A percentile compares a stretch with the other conserved stretches of the same genome.
phyloP scores from a whole-genome alignment of 805 yeast genomes.

The Candida berthetii region DNA sequence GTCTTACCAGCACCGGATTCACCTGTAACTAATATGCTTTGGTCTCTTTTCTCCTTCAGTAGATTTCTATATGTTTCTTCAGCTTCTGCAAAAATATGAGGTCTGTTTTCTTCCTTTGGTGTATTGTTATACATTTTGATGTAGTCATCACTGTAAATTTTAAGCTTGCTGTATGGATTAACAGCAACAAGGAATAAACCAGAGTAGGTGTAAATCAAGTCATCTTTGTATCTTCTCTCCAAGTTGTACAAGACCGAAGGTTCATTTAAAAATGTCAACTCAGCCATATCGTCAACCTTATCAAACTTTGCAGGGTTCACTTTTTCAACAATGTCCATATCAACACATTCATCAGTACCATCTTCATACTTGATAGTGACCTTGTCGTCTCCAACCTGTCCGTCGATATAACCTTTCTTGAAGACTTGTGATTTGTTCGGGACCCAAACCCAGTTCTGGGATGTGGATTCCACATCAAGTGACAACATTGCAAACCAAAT shows the following conservation, averaged over 20 bases:
- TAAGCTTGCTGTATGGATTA: slow-evolving; percentile 78
- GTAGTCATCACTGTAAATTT: slow-evolving; percentile 59
- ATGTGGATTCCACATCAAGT: slow-evolving; percentile 3
- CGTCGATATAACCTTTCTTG: slow-evolving; percentile 52
- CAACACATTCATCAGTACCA: slow-evolving; percentile 28
- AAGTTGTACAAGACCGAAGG: slow-evolving; percentile 91
- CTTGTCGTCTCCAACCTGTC: slow-evolving; percentile 26
- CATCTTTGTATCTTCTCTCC: slow-evolving; percentile 68
- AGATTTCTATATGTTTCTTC: slow-evolving; percentile 81
- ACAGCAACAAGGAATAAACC: slow-evolving; percentile 94
- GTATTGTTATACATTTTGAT: slow-evolving; percentile 49
- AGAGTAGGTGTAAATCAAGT: slow-evolving; percentile 85
- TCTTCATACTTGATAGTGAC: slow-evolving; percentile 35
- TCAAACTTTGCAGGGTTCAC: slow-evolving; percentile 91
- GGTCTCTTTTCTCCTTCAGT: slow-evolving; percentile 64
- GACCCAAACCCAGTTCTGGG: slow-evolving; percentile 66
- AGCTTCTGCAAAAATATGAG: slow-evolving; percentile 89
- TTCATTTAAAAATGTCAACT: slow-evolving; percentile 87
- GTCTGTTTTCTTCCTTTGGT: slow-evolving; percentile 45
- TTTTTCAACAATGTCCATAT: slow-evolving; percentile 42
- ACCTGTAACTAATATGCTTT: slow-evolving; percentile 94
- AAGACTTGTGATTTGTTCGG: slow-evolving; percentile 54
- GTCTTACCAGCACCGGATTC: slow-evolving; percentile 99
- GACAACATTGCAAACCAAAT: background rate
- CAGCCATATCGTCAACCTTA: slow-evolving; percentile 92